Base-by-base conservation (phyloP, 345 rosid genomes). In the Reutealis trisperma region DNA sequence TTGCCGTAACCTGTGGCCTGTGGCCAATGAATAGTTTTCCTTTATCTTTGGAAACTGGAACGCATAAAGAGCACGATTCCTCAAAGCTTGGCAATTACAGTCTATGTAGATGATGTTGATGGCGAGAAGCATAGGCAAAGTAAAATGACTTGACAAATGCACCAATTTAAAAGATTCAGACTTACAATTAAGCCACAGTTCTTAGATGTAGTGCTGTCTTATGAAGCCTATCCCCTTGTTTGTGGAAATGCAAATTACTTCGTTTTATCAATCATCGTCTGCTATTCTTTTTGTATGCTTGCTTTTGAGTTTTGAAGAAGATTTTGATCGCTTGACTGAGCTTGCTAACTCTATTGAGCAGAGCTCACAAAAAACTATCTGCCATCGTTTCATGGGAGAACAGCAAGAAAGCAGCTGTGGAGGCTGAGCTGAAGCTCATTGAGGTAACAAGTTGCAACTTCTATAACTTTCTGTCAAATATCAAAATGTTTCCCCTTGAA, bases 321-420 rank as follows among this genome's bases (percentile, higher is more conserved):
- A 42, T 24, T 24, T 59, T 32, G 49, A 18, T 37, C 37, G 16
- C 63, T 22, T 19, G 32, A 63, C 51, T 59, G 27, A 71, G 27
- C 19, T 63, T 62, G 57, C 42, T 63, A 32, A 58, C 63, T 57
- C 42, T 41, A 5, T 77, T 73, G 69, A 45, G 54, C 89, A 92
- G 97, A 82, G 94, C 97, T 72, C 90, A 90, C 27, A 92, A 88
- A 80, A 92, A 88, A 67, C 75, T 90, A 52, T 86, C 94, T 4
- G 70, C 81, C 24, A 79, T 90, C 42, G 82, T 21, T 27, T 62
- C 97, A 18, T 90, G 97, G 97, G 97, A 92, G 86, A 88, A 86
- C 79, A 85, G 89, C 85, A 79, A 60, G 81, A 89, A 87, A 82
- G 97, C 93, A 34, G 10, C 86, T 34, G 71, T 89, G 5, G 97